Percentiles rank a stretch among this genome's conserved stretches.
phyloP scores from a whole-genome alignment of 176 grass and related monocot species.

The Oryza meyeriana region DNA sequence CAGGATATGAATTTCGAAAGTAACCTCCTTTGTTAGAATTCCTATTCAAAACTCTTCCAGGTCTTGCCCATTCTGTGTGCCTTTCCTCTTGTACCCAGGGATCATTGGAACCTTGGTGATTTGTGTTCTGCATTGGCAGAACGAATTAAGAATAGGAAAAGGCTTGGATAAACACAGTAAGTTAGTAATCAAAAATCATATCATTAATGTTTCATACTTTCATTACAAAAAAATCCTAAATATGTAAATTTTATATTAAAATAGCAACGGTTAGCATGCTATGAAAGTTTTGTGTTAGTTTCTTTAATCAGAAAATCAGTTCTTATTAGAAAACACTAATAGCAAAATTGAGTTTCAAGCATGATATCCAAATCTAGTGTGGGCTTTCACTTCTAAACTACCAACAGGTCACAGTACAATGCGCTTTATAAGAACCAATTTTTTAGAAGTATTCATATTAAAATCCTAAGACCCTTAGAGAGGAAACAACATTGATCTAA shows the following conservation, averaged over 20 bases:
- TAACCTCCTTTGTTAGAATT: conserved; percentile 39
- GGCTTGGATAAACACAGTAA: not conserved
- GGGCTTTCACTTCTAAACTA: not conserved
- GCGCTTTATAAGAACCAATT: not conserved
- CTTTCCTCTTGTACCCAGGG: conserved; percentile 21
- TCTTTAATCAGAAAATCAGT: not conserved
- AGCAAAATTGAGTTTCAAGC: not conserved
- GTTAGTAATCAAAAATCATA: not conserved
- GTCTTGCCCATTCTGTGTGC: conserved; percentile 29
- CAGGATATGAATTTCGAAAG: conserved; percentile 38
- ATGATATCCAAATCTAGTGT: not conserved
- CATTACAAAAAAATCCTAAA: not conserved
- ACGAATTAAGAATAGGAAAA: conserved; percentile 22
- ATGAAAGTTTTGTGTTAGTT: not conserved
- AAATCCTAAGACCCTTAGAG: not conserved
- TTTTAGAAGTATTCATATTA: not conserved
- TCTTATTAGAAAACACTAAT: not conserved
- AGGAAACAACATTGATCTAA: not conserved
- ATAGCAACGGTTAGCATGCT: not conserved
- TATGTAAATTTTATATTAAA: not conserved
- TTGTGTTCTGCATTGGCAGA: conserved; percentile 30
- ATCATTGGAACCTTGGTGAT: conserved; percentile 28
- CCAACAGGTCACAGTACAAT: not conserved
- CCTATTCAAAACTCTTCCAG: conserved; percentile 36
- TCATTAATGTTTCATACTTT: not conserved